These are phyloP conservation scores for Paraconiothyrium sp. DNA, from an alignment of 2,329 filamentous ascomycete species.

Conservation along the genomic window DNA sequence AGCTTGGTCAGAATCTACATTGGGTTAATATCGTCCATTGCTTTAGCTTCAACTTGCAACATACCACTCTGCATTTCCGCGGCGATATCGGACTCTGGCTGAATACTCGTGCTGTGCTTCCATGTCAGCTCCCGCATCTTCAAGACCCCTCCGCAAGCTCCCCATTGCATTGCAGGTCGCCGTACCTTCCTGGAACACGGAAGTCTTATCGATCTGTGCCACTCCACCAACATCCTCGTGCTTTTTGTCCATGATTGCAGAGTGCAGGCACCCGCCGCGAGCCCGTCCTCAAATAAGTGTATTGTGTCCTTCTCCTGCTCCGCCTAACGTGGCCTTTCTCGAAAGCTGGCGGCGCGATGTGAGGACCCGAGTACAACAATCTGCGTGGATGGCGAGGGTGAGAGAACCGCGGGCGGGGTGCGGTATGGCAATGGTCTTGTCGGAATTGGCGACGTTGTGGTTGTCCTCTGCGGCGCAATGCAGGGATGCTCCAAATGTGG, in stretches of 20 bases:
- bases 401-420: conserved; percentile 17
- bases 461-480: conserved; percentile 40
- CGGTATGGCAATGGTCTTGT: conserved; percentile 23
- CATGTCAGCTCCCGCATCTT: conserved; percentile 34
- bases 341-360: conserved; percentile 8
- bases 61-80: conserved; percentile 92
- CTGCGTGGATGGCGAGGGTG: conserved; percentile 3
- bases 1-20: conserved; percentile 81
- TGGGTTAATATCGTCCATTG: conserved; percentile 11
- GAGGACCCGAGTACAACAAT: neutral
- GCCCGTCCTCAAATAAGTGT: conserved; percentile 30
- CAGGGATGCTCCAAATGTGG: conserved; percentile 47
- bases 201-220: conserved; percentile 96
- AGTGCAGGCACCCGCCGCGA: conserved; percentile 33
- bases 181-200: conserved; percentile 97
- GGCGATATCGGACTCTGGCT: conserved; percentile 97
- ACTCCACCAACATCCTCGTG: conserved; percentile 97
- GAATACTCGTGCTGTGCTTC: conserved; percentile 83
- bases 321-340: conserved; percentile 49
- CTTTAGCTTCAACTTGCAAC: conserved; percentile 16
- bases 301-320: conserved; percentile 41
- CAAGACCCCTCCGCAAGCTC: conserved; percentile 12
- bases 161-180: conserved; percentile 19
- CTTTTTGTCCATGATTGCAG: conserved; percentile 75
- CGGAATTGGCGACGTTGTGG: conserved; percentile 48